A percentile compares a stretch with the other conserved stretches of the same genome.
Evolutionary conservation across 495 filamentous ascomycete species (phyloP).

Genomic region (Xanthoparmelia taractica): DNA sequence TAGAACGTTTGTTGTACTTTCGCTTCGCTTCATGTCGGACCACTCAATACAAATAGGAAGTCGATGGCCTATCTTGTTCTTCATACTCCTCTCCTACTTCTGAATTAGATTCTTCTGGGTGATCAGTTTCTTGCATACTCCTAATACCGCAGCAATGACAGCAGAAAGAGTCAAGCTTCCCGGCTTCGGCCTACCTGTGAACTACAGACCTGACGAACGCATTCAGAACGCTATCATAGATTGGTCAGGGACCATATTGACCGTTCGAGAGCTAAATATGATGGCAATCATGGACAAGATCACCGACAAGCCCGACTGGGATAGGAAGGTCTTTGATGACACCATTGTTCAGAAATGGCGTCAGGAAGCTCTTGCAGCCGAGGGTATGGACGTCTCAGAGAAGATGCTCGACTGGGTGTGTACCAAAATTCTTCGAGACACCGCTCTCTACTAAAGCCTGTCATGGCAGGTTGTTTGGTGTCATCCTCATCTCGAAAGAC

Average conservation of each 20-base stretch:
- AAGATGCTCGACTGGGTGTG: conserved; percentile 45
- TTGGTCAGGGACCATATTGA: conserved; percentile 20
- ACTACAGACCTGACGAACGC: neutral
- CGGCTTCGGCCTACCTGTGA: conserved; percentile 22
- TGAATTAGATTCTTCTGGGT: too few relatives aligned
- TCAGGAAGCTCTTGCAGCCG: conserved; percentile 28
- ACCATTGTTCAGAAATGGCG: conserved; percentile 35
- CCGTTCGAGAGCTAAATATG: conserved; percentile 36
- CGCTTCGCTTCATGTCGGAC: too few relatives aligned
- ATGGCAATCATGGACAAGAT: conserved; percentile 35
- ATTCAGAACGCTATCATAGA: conserved; percentile 17
- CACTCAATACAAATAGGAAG: too few relatives aligned
- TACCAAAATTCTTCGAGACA: neutral
- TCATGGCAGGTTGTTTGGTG: neutral
- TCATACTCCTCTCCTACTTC: too few relatives aligned
- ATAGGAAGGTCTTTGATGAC: conserved; percentile 48
- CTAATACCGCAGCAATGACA: neutral
- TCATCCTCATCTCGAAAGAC: neutral
- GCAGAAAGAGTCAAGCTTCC: conserved; percentile 17
- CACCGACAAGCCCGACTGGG: conserved; percentile 46
- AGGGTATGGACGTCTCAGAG: conserved; percentile 31
- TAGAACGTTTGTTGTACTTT: too few relatives aligned
- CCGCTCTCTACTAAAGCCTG: neutral
- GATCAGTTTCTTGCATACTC: too few relatives aligned
- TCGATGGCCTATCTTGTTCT: too few relatives aligned